phyloP scores from a whole-genome alignment of 176 grass and related monocot genomes.

The Alloteropsis semialata region DNA sequence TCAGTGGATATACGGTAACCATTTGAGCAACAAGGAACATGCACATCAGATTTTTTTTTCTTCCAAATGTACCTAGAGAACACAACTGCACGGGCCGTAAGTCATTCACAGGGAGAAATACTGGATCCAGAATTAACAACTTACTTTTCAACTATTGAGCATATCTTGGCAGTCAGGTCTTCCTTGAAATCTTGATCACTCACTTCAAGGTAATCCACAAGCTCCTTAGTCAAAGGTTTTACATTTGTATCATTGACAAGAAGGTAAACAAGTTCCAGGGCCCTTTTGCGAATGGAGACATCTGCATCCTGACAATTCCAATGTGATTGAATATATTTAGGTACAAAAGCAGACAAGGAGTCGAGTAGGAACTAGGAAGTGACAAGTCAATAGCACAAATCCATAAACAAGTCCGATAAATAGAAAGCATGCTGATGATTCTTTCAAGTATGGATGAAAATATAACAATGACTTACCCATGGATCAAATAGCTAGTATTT shows the following conservation, averaged over 20 bases:
- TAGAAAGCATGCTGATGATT: neutral
- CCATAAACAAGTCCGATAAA: neutral
- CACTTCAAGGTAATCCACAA: constrained; percentile 96
- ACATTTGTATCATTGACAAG: constrained; percentile 91
- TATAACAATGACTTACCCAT: neutral
- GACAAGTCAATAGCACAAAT: neutral
- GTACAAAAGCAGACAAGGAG: neutral
- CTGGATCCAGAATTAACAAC: constrained; percentile 7
- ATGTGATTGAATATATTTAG: constrained; percentile 27
- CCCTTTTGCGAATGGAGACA: constrained; percentile 99
- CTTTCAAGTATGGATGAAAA: neutral
- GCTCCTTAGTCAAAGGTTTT: constrained; percentile 92
- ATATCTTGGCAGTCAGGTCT: constrained; percentile 92
- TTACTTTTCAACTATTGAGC: constrained; percentile 97
- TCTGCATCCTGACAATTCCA: constrained; percentile 83
- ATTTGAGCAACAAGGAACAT: constrained; percentile 18
- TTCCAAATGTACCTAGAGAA: constrained; percentile 4
- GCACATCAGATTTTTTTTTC: neutral
- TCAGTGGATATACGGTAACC: neutral
- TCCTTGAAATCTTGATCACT: constrained; percentile 98
- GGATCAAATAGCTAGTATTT: neutral
- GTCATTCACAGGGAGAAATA: neutral
- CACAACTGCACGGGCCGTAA: neutral
- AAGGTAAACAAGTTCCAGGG: constrained; percentile 88
- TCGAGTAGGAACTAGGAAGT: neutral